A percentile compares a stretch with the other conserved stretches of the same genome.
phyloP scores from a whole-genome alignment of 2,329 filamentous ascomycete species.

The Chrysoporthe deuterocubensis region DNA sequence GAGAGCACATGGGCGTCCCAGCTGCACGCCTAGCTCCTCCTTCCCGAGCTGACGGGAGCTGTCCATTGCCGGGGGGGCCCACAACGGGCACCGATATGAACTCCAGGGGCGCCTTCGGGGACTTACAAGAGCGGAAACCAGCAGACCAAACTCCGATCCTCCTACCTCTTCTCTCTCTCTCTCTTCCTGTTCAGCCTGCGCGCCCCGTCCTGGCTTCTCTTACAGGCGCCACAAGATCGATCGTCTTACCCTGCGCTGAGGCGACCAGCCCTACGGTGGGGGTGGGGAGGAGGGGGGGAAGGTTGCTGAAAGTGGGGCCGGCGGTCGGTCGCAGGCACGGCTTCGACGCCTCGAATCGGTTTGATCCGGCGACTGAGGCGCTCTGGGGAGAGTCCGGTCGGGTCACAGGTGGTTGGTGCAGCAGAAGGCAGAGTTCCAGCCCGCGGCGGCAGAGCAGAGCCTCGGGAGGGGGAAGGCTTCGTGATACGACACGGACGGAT shows the following conservation, averaged over 20 bases:
- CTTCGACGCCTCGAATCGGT: conserved; percentile 5
- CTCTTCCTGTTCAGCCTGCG: background rate
- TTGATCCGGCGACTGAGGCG: background rate
- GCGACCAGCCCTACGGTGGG: background rate
- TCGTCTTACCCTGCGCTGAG: conserved; percentile 9
- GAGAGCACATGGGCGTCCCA: conserved; percentile 1
- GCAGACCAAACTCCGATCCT: background rate
- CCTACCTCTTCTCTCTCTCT: background rate
- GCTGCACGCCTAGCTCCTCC: background rate
- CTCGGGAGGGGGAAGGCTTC: background rate
- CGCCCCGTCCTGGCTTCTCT: background rate
- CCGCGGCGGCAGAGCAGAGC: conserved; percentile 1
- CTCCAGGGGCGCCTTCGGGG: conserved; percentile 5
- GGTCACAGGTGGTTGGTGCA: background rate
- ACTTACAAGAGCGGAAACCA: conserved; percentile 19
- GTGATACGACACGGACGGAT: background rate
- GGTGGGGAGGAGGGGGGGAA: too few species aligned
- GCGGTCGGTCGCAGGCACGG: conserved; percentile 4
- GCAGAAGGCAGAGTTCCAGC: background rate
- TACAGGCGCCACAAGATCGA: conserved; percentile 2
- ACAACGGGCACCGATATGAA: conserved; percentile 2
- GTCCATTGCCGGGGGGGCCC: conserved; percentile 5
- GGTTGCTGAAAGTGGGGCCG: conserved; percentile 21
- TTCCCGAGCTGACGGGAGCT: conserved; percentile 15
- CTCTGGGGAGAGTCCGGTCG: conserved; percentile 4